Base-by-base conservation (phyloP, 2,329 filamentous ascomycete species). In the Hypoxylon sp. region DNA sequence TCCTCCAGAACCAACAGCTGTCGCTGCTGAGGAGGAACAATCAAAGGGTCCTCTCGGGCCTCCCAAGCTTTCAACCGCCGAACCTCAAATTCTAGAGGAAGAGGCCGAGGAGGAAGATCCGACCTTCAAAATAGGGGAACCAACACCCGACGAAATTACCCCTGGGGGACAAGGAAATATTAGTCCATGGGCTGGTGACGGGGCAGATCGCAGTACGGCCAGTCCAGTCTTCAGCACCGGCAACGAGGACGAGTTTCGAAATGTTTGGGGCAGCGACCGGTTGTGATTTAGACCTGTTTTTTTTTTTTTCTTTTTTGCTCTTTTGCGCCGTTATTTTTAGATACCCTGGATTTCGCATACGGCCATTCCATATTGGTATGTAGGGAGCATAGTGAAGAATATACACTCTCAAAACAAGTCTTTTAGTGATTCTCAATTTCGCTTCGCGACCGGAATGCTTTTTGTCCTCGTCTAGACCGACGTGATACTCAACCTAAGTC, bases 51-150 rank as follows among this genome's bases (percentile, higher is more conserved):
- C 78, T 0, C 73, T 79, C 4, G 78, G 78, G 3, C 76, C 76
- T 24, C 78, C 78, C 5, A 59, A 77, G 5, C 67, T 79, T 33
- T 73, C 67, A 14, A 79, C 77, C 3, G 72, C 70, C 4, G 78
- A 78, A 5, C 77, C 78, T 48, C 77, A 78, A 24, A 77, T 79
- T 22, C 63, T 78, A 26, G 65, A 72, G 59, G 74, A 78, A 69
- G 78, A 79, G 55, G 77, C 77, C 22, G 77, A 78, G 47, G 76
- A 78, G 61, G 77, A 78, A 24, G 75, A 76, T 10, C 46, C 72
- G 3, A 71, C 71, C 1, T 72, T 76, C 44, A 39, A 70, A 50
- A 60, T 74, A 48, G 74, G 72, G 31, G 72, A 75, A 14, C 37
- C 67, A 17, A 74, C 72, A 33, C 72, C 72, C 11, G 76, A 78